These are phyloP conservation scores for Didymella exigua DNA, from an alignment of 2,329 filamentous ascomycete genomes.

Conservation along the genomic window DNA sequence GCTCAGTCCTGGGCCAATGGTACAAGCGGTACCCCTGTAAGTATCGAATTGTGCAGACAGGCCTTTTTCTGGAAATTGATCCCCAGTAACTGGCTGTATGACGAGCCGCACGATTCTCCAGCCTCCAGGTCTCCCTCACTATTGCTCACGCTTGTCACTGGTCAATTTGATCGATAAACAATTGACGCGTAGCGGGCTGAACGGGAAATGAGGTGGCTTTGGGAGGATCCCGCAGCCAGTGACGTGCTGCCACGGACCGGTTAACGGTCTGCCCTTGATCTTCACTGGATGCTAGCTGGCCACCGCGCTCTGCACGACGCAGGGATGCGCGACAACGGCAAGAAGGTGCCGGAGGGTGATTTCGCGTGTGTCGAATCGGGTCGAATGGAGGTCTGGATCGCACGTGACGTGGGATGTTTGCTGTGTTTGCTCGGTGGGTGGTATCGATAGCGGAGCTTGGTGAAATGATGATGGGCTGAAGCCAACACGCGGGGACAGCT, in stretches of 20 bases:
- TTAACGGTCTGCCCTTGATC: slow-evolving; percentile 20
- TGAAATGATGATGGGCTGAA: background rate
- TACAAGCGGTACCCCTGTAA: slow-evolving; percentile 26
- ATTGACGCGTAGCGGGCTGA: slow-evolving; percentile 35
- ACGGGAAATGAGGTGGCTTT: slow-evolving; percentile 40
- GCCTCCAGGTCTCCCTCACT: slow-evolving; percentile 33
- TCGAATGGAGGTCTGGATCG: slow-evolving; percentile 7
- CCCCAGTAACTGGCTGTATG: too few species aligned
- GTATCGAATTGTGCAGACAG: slow-evolving; percentile 26
- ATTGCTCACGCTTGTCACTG: slow-evolving; percentile 15
- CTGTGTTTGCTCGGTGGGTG: background rate
- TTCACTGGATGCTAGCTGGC: slow-evolving; percentile 24
- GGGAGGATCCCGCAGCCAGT: slow-evolving; percentile 34
- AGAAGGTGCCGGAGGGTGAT: slow-evolving; percentile 9
- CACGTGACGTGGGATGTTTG: slow-evolving; percentile 21
- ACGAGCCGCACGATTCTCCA: background rate
- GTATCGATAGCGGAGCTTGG: slow-evolving; percentile 5
- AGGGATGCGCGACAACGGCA: slow-evolving; percentile 30
- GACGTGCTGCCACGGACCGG: slow-evolving; percentile 36
- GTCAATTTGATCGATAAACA: slow-evolving; percentile 32
- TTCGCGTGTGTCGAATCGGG: slow-evolving; percentile 14
- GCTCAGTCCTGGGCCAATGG: slow-evolving; percentile 33
- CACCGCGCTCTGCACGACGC: slow-evolving; percentile 20
- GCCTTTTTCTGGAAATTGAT: slow-evolving; percentile 12
- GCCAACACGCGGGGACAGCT: slow-evolving; percentile 11